A percentile compares a stretch with the other conserved stretches of the same genome.
Evolutionary conservation across 2,329 filamentous ascomycete genomes (phyloP).

Genomic region (Thyridium curvatum): DNA sequence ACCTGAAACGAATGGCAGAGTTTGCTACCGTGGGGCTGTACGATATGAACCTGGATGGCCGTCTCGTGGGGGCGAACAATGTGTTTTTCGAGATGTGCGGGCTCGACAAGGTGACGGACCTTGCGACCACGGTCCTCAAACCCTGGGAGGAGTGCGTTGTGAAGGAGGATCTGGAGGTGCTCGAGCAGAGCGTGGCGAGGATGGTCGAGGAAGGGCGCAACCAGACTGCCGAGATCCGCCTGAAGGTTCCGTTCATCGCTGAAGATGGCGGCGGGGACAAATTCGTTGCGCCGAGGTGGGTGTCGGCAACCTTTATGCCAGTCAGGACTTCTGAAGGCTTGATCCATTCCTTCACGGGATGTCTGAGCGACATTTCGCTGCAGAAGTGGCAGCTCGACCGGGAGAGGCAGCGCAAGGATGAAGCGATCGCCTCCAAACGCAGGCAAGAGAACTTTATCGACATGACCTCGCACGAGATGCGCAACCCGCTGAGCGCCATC

Average conservation of each 20-base stretch:
- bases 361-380: conserved; percentile 40
- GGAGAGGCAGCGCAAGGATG: conserved; percentile 42
- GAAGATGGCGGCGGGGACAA: conserved; percentile 37
- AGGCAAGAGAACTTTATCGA: conserved; percentile 81
- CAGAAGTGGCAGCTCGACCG: conserved; percentile 45
- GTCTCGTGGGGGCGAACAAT: conserved; percentile 43
- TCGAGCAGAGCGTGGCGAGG: conserved; percentile 31
- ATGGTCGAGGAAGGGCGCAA: conserved; percentile 33
- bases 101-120: conserved; percentile 34
- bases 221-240: conserved; percentile 40
- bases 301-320: conserved; percentile 43
- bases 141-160: conserved; percentile 39
- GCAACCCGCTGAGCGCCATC: conserved; percentile 68
- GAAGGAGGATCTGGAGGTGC: conserved; percentile 33
- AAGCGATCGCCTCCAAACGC: conserved; percentile 52
- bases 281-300: conserved; percentile 39
- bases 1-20: conserved; percentile 47
- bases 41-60: conserved; percentile 43
- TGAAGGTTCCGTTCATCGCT: conserved; percentile 39
- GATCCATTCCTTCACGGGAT: conserved; percentile 43
- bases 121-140: conserved; percentile 21
- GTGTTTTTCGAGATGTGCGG: conserved; percentile 48
- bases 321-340: conserved; percentile 37
- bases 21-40: conserved; percentile 50
- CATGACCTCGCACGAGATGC: conserved; percentile 67